Conservation (phyloP, 1,139 yeast species). For the Protomyces arabidopsidicola region DNA sequence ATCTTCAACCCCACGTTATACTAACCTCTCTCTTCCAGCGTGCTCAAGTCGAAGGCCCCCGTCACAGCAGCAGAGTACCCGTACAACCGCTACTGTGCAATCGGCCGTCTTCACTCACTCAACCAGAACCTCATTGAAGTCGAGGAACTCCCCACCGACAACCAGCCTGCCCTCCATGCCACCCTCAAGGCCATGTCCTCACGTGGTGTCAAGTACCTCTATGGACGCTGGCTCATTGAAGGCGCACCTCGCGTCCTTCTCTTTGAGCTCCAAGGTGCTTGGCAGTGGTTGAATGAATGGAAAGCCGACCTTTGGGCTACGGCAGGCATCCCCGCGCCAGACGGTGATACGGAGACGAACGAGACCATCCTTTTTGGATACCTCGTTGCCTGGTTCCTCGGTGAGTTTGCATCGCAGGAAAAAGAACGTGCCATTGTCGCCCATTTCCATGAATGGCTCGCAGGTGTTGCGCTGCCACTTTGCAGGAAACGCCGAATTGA, state of each 20-base stretch:
- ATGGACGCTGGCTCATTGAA: conserved; percentile 96
- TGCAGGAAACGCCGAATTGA: conserved; percentile 89
- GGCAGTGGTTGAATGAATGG: conserved; percentile 77
- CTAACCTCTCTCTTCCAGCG: conserved; percentile 39
- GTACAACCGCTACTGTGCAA: conserved; percentile 67
- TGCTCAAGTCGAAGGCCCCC: conserved; percentile 92
- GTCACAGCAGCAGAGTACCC: conserved; percentile 91
- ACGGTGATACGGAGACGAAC: conserved; percentile 78
- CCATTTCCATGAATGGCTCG: conserved; percentile 97
- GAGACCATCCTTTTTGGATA: conserved; percentile 92
- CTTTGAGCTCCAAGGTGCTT: conserved; percentile 78
- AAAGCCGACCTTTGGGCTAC: conserved; percentile 85
- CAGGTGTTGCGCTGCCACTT: conserved; percentile 90
- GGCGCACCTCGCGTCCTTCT: conserved; percentile 81
- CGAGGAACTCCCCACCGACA: conserved; percentile 63
- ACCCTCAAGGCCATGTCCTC: conserved; percentile 69
- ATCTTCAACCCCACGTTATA: not conserved
- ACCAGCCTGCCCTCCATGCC: conserved; percentile 59
- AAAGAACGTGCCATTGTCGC: conserved; percentile 82
- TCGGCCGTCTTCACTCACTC: conserved; percentile 71
- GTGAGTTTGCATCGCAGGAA: conserved; percentile 81
- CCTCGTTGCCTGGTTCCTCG: conserved; percentile 93
- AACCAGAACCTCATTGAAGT: conserved; percentile 58
- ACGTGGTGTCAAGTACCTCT: conserved; percentile 76
- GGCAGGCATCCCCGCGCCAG: conserved; percentile 92